A percentile compares a stretch with the other conserved stretches of the same genome.
These are phyloP conservation scores for Microsporum ferrugineum DNA, from an alignment of 2,329 filamentous ascomycete species.

Conservation along the genomic window DNA sequence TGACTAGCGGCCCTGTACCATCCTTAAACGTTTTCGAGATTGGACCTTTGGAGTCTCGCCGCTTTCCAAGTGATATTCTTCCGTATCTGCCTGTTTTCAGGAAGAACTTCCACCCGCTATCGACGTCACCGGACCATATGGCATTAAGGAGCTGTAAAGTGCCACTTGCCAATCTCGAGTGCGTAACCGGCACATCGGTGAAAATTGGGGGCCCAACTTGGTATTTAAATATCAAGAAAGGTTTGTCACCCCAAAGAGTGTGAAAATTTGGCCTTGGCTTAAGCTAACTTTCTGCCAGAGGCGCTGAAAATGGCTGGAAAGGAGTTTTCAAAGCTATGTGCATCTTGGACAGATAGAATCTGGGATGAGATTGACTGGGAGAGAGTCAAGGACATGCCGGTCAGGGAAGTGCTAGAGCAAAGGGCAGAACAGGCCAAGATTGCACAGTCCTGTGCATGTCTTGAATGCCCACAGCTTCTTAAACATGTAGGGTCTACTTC, in stretches of 20 bases:
- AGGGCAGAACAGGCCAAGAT: constrained; percentile 52
- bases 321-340: constrained; percentile 56
- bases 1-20: constrained; percentile 54
- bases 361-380: constrained; percentile 80
- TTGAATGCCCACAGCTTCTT: constrained; percentile 64
- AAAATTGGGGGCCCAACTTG: constrained; percentile 41
- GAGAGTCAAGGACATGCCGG: constrained; percentile 67
- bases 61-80: constrained; percentile 72
- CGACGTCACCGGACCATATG: constrained; percentile 55
- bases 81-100: constrained; percentile 68
- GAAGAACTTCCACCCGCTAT: constrained; percentile 54
- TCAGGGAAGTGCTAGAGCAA: constrained; percentile 68
- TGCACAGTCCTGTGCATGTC: constrained; percentile 54
- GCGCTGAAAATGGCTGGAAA: constrained; percentile 52
- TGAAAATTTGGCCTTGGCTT: constrained; percentile 2
- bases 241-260: constrained; percentile 22
- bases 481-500: constrained; percentile 63
- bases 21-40: constrained; percentile 71
- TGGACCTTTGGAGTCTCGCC: constrained; percentile 52
- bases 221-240: constrained; percentile 41
- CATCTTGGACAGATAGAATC: constrained; percentile 58
- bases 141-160: constrained; percentile 57
- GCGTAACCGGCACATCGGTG: constrained; percentile 59
- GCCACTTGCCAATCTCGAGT: constrained; percentile 68
- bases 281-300: constrained; percentile 27